Percentiles rank a stretch among this genome's conserved stretches.
These are phyloP conservation scores for Pulveroboletus sp. DNA, from an alignment of 768 basidiomycete species.

Conservation along the genomic window DNA sequence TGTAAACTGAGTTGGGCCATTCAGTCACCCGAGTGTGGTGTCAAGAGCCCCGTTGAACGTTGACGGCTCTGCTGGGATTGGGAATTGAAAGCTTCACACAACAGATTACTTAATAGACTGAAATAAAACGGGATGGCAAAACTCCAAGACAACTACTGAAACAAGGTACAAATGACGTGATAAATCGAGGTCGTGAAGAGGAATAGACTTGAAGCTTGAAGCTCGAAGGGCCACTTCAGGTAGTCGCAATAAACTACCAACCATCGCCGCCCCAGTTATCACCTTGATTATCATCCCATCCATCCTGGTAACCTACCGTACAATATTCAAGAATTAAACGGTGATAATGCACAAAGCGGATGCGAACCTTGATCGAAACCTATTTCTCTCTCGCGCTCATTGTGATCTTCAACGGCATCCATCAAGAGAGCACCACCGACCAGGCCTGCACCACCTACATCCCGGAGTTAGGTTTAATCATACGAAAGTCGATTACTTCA, in stretches of 20 bases:
- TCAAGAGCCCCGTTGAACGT: too few relatives aligned
- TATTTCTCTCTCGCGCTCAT: conserved; percentile 30
- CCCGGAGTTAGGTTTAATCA: conserved; percentile 3
- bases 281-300: conserved; percentile 10
- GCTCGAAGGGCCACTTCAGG: background rate
- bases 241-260: conserved; percentile 6
- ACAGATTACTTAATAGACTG: background rate
- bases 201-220: background rate
- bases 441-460: conserved; percentile 58
- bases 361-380: conserved; percentile 36
- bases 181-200: conserved; percentile 16
- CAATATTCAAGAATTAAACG: conserved; percentile 7
- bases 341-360: conserved; percentile 2
- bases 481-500: background rate
- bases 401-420: conserved; percentile 46
- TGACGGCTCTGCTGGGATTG: too few relatives aligned
- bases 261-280: conserved; percentile 2
- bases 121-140: background rate
- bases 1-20: too few relatives aligned
- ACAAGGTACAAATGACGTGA: conserved; percentile 8
- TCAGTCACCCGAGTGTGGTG: too few relatives aligned
- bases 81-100: too few relatives aligned
- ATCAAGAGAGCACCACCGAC: conserved; percentile 59
- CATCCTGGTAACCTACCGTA: conserved; percentile 31
- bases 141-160: background rate